phyloP scores from a whole-genome alignment of 2,329 filamentous ascomycete genomes.

The Penicillium polonicum region DNA sequence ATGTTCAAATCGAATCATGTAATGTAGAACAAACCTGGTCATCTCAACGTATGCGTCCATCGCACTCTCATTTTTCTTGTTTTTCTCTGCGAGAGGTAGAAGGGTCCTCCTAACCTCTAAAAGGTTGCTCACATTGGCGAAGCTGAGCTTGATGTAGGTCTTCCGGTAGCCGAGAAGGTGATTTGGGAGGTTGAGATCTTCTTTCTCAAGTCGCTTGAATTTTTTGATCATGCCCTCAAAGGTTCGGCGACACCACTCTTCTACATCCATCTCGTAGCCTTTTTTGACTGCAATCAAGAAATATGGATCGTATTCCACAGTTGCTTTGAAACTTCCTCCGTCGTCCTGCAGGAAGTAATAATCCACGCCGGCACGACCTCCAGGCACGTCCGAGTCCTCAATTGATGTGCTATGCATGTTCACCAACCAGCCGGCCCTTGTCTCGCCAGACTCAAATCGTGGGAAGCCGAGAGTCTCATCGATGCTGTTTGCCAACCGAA shows the following conservation, averaged over 20 bases:
- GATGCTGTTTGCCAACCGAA: constrained; percentile 78
- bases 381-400: constrained; percentile 77
- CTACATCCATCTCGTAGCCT: constrained; percentile 85
- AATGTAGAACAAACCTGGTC: constrained; percentile 59
- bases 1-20: background rate
- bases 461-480: constrained; percentile 95
- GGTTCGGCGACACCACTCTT: constrained; percentile 83
- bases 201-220: constrained; percentile 77
- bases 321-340: constrained; percentile 89
- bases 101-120: constrained; percentile 80
- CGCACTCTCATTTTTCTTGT: constrained; percentile 91
- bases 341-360: constrained; percentile 96
- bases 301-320: constrained; percentile 94
- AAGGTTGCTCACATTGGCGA: constrained; percentile 83
- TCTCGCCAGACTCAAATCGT: constrained; percentile 83
- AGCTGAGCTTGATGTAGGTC: constrained; percentile 82
- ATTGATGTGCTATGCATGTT: constrained; percentile 90
- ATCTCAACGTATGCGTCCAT: constrained; percentile 99
- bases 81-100: constrained; percentile 90
- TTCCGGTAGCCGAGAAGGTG: constrained; percentile 87
- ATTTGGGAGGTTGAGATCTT: constrained; percentile 92
- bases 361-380: constrained; percentile 85
- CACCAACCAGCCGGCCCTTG: constrained; percentile 86
- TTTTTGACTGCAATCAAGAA: constrained; percentile 88
- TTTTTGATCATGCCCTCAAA: constrained; percentile 80